Evolutionary conservation across 1,284 basidiomycete species (phyloP), one percentile per base, ranked within the genome.

Genomic region (Cutaneotrichosporon curvatum): DNA sequence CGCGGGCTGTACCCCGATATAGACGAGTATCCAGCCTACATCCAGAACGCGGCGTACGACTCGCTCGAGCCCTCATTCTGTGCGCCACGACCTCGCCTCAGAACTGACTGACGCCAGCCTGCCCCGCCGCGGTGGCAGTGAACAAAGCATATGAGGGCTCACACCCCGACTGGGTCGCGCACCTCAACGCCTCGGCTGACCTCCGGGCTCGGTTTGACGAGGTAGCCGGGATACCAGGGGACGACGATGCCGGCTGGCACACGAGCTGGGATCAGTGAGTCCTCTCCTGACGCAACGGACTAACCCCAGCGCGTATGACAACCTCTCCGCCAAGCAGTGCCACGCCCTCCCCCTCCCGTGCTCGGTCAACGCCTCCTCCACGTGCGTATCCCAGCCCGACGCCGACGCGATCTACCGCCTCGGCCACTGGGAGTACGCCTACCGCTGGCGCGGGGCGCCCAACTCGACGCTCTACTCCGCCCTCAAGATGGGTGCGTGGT

Each of bases 311-410:
- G 56, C 61, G 3, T 66, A 58, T 43, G 65, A 66, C 51, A 68
- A 68, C 46, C 48, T 67, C 11, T 60, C 59, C 4, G 58, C 64
- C 19, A 67, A 68, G 41, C 63, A 61, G 43, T 67, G 66, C 42
- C 66, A 68, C 45, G 42, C 40, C 14, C 55, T 58, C 32, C 42
- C 53, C 7, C 54, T 65, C 8, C 64, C 64, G 2, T 64, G 62
- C 50, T 60, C 58, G 0, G 40, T 59, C 28, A 65, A 62, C 47
- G 25, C 25, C 8, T 7, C 25, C 28, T 60, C 60, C 1, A 32
- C 52, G 19, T 66, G 64, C 37, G 38, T 62, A 4, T 42, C 56
- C 14, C 61, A 65, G 39, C 47, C 48, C 7, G 59, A 62, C 36
- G 64, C 60, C 19, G 54, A 68, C 45, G 38, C 48, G 4, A 56